Evolutionary conservation across 2,329 filamentous ascomycete genomes (phyloP), one percentile per base, ranked within the genome.

Genomic region (Neonectria magnoliae): DNA sequence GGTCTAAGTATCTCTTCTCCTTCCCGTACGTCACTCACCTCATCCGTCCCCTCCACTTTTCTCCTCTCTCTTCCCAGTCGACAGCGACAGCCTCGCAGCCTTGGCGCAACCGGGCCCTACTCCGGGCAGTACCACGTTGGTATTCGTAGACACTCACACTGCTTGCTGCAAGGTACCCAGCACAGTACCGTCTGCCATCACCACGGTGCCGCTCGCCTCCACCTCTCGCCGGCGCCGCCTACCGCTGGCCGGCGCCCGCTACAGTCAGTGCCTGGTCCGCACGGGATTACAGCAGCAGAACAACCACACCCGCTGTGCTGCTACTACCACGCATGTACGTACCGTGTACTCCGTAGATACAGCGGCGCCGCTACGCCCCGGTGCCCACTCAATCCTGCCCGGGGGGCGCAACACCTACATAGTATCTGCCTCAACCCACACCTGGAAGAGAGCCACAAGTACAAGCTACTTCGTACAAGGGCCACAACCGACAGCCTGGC

Each of bases 161-260:
- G 11, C 50, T 22, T 16, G 6, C 36, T 38, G 36, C 8, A 38
- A 38, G 36, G 14, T 38, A 38, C 36, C 5, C 16, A 8, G 42
- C 44, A 38, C 53, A 51, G 33, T 18, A 33, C 47, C 45, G 48
- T 51, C 18, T 22, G 8, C 29, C 48, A 14, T 51, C 48, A 16
- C 48, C 13, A 33, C 11, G 13, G 48, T 36, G 67, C 53, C 65
- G 56, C 64, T 58, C 33, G 67, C 54, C 61, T 53, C 68, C 67
- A 71, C 65, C 62, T 60, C 45, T 45, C 36, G 44, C 45, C 51
- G 44, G 64, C 53, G 60, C 63, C 64, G 61, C 57, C 52, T 58
- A 45, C 58, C 65, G 62, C 61, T 29, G 10, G 31, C 31, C 53
- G 68, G 60, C 65, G 60, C 60, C 67, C 50, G 33, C 50, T 63